These are phyloP conservation scores for Citrullus mucosospermus DNA, from an alignment of 306 rosid species.

Conservation along the genomic window DNA sequence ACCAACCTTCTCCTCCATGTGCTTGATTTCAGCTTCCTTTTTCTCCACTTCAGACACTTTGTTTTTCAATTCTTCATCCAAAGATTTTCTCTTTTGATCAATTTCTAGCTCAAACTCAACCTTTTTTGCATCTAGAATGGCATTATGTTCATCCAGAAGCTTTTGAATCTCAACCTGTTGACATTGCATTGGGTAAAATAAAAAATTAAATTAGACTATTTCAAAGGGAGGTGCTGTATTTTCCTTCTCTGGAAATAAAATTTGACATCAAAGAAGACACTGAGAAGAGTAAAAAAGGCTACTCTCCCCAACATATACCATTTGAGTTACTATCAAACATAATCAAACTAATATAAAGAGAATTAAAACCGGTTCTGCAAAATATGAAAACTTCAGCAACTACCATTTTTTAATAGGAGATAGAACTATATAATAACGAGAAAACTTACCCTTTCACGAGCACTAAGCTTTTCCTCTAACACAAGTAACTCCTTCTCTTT, in stretches of 20 bases:
- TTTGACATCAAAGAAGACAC: background rate
- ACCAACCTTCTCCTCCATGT: slow-evolving; percentile 69
- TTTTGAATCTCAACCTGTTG: slow-evolving; percentile 75
- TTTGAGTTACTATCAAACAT: background rate
- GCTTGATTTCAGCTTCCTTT: slow-evolving; percentile 76
- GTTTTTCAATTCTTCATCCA: slow-evolving; percentile 60
- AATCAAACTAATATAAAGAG: background rate
- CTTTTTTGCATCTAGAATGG: slow-evolving; percentile 51
- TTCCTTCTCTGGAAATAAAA: background rate
- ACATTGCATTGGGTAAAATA: background rate
- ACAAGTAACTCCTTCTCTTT: slow-evolving; percentile 66
- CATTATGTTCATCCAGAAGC: slow-evolving; percentile 69
- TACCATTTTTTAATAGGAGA: background rate
- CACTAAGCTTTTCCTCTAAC: slow-evolving; percentile 61
- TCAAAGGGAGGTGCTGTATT: background rate
- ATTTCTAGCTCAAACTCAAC: slow-evolving; percentile 64
- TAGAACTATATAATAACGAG: background rate
- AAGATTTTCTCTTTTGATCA: slow-evolving; percentile 58
- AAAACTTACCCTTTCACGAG: slow-evolving; percentile 61
- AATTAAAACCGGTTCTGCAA: background rate
- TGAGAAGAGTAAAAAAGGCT: background rate
- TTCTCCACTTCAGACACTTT: slow-evolving; percentile 60
- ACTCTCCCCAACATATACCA: background rate
- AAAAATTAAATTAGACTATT: background rate
- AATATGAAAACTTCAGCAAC: background rate